Evolutionary conservation across 2,329 filamentous ascomycete genomes (phyloP).

Genomic region (Tolypocladium inflatum): DNA sequence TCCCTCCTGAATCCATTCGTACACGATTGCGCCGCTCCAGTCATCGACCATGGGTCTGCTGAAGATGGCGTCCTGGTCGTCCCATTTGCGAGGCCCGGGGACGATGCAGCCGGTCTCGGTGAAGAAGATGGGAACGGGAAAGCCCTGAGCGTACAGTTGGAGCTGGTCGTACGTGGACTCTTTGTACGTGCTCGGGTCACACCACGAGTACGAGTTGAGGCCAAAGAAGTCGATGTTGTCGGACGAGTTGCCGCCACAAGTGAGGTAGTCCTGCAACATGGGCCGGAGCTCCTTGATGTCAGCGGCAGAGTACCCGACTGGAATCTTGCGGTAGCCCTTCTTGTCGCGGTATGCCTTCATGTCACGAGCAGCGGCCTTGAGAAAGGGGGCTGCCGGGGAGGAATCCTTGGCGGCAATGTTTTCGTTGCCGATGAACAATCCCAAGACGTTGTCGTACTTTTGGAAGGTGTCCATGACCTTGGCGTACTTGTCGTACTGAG

Average conservation of each 20-base stretch:
- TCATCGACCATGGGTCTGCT: slow-evolving; percentile 60
- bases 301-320: slow-evolving; percentile 78
- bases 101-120: slow-evolving; percentile 81
- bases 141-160: slow-evolving; percentile 55
- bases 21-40: slow-evolving; percentile 72
- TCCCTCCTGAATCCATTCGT: slow-evolving; percentile 81
- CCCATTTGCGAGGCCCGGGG: slow-evolving; percentile 50
- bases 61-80: slow-evolving; percentile 70
- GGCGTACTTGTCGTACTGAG: slow-evolving; percentile 58
- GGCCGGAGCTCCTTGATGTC: slow-evolving; percentile 64
- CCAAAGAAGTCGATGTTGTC: slow-evolving; percentile 77
- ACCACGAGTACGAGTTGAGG: slow-evolving; percentile 81
- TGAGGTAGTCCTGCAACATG: slow-evolving; percentile 61
- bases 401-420: slow-evolving; percentile 57
- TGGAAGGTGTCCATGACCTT: slow-evolving; percentile 71
- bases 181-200: slow-evolving; percentile 48
- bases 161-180: slow-evolving; percentile 62
- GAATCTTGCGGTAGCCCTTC: slow-evolving; percentile 71
- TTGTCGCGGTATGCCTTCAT: slow-evolving; percentile 71
- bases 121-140: slow-evolving; percentile 81
- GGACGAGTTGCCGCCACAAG: slow-evolving; percentile 60
- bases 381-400: slow-evolving; percentile 63
- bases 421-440: slow-evolving; percentile 85
- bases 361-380: slow-evolving; percentile 74
- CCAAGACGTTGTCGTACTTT: slow-evolving; percentile 68